Evolutionary conservation across 768 basidiomycete genomes (phyloP).

Genomic region (Artomyces pyxidatus): DNA sequence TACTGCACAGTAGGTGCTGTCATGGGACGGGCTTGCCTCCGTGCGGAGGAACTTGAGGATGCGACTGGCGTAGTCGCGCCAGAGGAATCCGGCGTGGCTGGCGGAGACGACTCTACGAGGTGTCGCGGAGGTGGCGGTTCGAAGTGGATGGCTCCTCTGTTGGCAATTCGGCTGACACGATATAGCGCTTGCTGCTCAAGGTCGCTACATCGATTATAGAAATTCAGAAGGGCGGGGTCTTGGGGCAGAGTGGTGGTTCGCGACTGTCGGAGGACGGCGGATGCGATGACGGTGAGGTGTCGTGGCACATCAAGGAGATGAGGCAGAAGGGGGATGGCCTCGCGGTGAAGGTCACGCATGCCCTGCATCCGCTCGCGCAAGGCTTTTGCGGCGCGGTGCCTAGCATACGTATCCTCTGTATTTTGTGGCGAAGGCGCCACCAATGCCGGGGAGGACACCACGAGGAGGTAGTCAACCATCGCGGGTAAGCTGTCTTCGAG

Average conservation of each 20-base stretch:
- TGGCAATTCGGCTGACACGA: constrained; percentile 52
- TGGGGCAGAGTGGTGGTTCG: constrained; percentile 20
- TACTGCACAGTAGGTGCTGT: constrained; percentile 7
- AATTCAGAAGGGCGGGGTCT: constrained; percentile 40
- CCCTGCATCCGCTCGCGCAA: constrained; percentile 48
- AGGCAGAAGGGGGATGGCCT: constrained; percentile 66
- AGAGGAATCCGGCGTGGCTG: background rate
- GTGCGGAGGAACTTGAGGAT: constrained; percentile 4
- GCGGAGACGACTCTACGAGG: constrained; percentile 8
- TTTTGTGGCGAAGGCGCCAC: constrained; percentile 19
- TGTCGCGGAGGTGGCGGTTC: background rate
- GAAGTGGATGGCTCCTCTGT: no score
- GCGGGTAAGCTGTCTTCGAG: constrained; percentile 50
- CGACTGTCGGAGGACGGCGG: constrained; percentile 60
- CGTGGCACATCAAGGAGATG: constrained; percentile 71
- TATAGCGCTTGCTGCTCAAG: constrained; percentile 63
- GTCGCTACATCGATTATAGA: constrained; percentile 55
- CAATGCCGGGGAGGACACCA: constrained; percentile 52
- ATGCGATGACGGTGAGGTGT: constrained; percentile 69
- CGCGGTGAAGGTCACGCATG: constrained; percentile 53
- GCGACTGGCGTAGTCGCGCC: background rate
- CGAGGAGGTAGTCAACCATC: constrained; percentile 74
- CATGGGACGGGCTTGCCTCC: constrained; percentile 5
- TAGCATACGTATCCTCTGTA: constrained; percentile 24
- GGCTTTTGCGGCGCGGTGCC: constrained; percentile 38